These are phyloP conservation scores for Nakaseomyces kungkrabaensis DNA, from an alignment of 1,139 yeast species.

Conservation along the genomic window DNA sequence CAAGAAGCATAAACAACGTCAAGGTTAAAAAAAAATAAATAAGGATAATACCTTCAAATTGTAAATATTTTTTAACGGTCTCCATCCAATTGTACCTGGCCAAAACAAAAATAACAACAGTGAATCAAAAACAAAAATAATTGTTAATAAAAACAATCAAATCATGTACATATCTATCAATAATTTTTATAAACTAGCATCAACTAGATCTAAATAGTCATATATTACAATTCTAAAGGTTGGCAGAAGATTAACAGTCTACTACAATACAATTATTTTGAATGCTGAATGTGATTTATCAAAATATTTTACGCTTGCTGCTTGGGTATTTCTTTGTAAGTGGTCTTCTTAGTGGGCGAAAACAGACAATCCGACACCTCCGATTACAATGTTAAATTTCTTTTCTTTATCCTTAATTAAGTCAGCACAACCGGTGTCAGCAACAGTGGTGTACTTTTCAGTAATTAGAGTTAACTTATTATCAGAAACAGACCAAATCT, in stretches of 20 bases:
- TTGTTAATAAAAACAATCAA: not conserved
- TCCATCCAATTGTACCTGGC: constrained; percentile 2
- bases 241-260: no score
- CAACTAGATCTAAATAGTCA: not conserved
- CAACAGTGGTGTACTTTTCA: constrained; percentile 62
- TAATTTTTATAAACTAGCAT: not conserved
- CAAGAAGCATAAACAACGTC: constrained; percentile 94
- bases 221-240: no score
- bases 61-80: not conserved
- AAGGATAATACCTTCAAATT: not conserved
- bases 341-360: not conserved
- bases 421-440: constrained; percentile 77
- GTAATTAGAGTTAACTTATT: constrained; percentile 33
- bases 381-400: not conserved
- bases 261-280: no score
- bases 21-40: constrained; percentile 43
- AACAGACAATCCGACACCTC: constrained; percentile 2
- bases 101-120: not conserved
- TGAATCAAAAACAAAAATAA: not conserved
- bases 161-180: constrained; percentile 2
- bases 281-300: no score
- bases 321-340: not conserved
- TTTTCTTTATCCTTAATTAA: constrained; percentile 11
- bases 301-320: no score
- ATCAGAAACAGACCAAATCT: constrained; percentile 45